Conservation (phyloP, 2,329 filamentous ascomycete genomes). For the Sclerotinia minor region DNA sequence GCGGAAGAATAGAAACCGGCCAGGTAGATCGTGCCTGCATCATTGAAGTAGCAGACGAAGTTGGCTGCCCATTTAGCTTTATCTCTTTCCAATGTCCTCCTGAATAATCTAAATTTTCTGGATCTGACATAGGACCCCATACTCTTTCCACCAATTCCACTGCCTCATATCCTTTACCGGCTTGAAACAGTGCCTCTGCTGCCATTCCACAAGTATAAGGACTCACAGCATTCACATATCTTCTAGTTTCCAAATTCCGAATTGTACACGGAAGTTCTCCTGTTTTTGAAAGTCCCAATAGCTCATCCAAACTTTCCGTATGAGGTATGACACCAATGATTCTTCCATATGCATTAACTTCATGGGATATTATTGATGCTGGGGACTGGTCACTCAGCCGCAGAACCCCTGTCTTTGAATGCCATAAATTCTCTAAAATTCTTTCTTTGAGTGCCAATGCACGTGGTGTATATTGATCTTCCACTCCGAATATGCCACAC, state of each 20-base stretch:
- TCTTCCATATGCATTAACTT: conserved; percentile 32
- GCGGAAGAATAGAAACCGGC: conserved; percentile 33
- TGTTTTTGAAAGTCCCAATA: conserved; percentile 24
- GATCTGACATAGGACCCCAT: conserved; percentile 34
- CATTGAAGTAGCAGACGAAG: conserved; percentile 32
- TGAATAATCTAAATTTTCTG: conserved; percentile 30
- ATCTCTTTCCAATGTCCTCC: conserved; percentile 36
- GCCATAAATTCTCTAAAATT: conserved; percentile 31
- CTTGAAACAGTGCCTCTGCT: conserved; percentile 30
- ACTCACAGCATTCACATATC: conserved; percentile 30
- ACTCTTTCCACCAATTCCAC: conserved; percentile 30
- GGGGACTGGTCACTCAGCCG: conserved; percentile 29
- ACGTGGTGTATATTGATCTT: conserved; percentile 24
- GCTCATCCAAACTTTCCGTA: conserved; percentile 10
- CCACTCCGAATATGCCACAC: conserved; percentile 12
- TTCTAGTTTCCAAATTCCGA: conserved; percentile 29
- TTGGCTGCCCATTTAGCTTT: conserved; percentile 29
- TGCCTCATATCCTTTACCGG: conserved; percentile 25
- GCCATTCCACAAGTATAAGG: conserved; percentile 34
- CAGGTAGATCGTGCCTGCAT: conserved; percentile 35
- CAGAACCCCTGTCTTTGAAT: conserved; percentile 28
- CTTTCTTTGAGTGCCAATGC: conserved; percentile 28
- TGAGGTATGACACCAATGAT: conserved; percentile 28
- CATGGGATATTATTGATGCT: conserved; percentile 30
- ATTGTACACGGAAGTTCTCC: conserved; percentile 28